A percentile compares a stretch with the other conserved stretches of the same genome.
Conservation (phyloP, 75 land plant genomes). For the Gnetum montanum region DNA sequence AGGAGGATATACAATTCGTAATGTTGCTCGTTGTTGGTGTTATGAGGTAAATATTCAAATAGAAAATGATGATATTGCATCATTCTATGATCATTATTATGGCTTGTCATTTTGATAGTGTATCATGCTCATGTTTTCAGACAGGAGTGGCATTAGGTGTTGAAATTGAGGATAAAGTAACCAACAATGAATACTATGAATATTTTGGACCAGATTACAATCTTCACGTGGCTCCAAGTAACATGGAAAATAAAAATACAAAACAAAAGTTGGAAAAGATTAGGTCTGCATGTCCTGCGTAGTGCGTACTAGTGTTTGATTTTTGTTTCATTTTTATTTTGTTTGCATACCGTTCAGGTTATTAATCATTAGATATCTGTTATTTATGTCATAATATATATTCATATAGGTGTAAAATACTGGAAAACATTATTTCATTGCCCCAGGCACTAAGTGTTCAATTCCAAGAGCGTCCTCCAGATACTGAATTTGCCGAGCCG, state of each 20-base stretch:
- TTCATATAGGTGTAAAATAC: too few species aligned
- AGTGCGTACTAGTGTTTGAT: too few species aligned
- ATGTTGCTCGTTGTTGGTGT: constrained; percentile 85
- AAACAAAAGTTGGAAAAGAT: constrained; percentile 31
- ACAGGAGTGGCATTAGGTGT: constrained; percentile 79
- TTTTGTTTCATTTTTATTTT: too few species aligned
- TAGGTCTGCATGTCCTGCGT: constrained; percentile 14
- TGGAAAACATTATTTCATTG: too few species aligned
- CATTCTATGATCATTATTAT: neutral
- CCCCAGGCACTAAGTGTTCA: too few species aligned
- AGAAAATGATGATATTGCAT: neutral
- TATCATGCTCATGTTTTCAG: constrained; percentile 25
- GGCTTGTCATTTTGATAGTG: neutral
- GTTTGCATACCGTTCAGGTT: too few species aligned
- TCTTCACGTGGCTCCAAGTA: constrained; percentile 71
- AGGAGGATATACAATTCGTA: constrained; percentile 78
- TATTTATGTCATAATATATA: too few species aligned
- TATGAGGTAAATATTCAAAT: constrained; percentile 48
- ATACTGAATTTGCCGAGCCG: too few species aligned
- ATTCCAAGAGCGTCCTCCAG: too few species aligned
- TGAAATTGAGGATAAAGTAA: constrained; percentile 69
- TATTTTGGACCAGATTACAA: constrained; percentile 85
- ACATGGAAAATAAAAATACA: constrained; percentile 69
- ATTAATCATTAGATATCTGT: too few species aligned
- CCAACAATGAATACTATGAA: constrained; percentile 70